Evolutionary conservation across 1,284 basidiomycete species (phyloP).

Genomic region (Amylostereum areolatum): DNA sequence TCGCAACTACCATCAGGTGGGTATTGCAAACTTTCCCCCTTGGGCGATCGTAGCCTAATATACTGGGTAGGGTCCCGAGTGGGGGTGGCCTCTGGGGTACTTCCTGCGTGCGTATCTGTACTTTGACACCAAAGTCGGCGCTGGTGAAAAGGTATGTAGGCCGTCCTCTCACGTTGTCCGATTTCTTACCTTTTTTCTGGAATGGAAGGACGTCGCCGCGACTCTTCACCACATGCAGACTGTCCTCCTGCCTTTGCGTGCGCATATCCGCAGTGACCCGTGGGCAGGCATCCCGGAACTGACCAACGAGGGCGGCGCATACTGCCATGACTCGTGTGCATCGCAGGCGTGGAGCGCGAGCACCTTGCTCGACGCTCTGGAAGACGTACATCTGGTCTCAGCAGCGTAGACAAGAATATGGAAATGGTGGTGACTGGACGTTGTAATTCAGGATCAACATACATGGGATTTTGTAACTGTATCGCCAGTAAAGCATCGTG

Average conservation of each 20-base stretch:
- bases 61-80: conserved; percentile 67
- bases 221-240: conserved; percentile 79
- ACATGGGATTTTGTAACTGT: no score
- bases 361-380: conserved; percentile 81
- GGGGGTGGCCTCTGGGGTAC: conserved; percentile 93
- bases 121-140: conserved; percentile 66
- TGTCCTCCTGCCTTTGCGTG: conserved; percentile 62
- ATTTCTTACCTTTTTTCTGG: not conserved
- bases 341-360: conserved; percentile 94
- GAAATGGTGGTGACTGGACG: no score
- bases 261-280: conserved; percentile 71
- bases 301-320: conserved; percentile 77
- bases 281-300: conserved; percentile 93
- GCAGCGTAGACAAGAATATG: not conserved
- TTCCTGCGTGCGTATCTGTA: conserved; percentile 90
- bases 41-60: conserved; percentile 6
- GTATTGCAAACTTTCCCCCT: conserved; percentile 20
- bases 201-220: conserved; percentile 51
- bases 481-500: no score
- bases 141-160: conserved; percentile 57
- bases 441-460: no score
- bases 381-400: conserved; percentile 53
- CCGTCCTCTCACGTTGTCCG: no score
- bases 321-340: conserved; percentile 82
- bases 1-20: conserved; percentile 80